Percentiles rank a stretch among this genome's conserved stretches.
phyloP scores from a whole-genome alignment of 257 asterid genomes.

The Solanum etuberosum region DNA sequence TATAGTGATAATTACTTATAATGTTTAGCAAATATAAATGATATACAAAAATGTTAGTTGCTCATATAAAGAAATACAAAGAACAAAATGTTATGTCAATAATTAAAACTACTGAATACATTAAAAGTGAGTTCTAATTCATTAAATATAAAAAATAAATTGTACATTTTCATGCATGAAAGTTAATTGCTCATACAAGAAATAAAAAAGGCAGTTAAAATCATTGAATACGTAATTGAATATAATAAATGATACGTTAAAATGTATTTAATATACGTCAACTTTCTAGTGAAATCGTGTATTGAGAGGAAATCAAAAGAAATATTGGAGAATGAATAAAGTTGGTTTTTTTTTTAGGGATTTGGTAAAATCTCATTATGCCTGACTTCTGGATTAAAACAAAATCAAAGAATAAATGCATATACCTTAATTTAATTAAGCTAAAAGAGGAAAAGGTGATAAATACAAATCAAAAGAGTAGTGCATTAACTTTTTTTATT shows the following conservation, averaged over 20 bases:
- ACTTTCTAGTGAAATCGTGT: not conserved
- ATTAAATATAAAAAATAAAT: not conserved
- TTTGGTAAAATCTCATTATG: not conserved
- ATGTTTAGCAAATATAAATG: not conserved
- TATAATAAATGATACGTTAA: too few species aligned
- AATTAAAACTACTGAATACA: not conserved
- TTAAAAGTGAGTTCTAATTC: not conserved
- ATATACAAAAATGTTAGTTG: not conserved
- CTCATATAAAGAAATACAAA: not conserved
- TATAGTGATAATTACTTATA: not conserved
- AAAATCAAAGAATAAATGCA: not conserved
- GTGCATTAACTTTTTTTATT: not conserved
- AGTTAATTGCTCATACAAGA: not conserved
- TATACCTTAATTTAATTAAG: not conserved
- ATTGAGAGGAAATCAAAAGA: not conserved
- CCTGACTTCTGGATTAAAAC: not conserved
- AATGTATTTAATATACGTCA: not conserved
- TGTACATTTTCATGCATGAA: not conserved
- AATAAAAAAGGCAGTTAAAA: too few species aligned
- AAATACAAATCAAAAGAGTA: not conserved
- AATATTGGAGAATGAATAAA: too few species aligned
- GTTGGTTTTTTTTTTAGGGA: not conserved
- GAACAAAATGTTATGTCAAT: not conserved
- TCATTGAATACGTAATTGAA: too few species aligned
- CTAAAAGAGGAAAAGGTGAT: not conserved